phyloP scores from a whole-genome alignment of 2,329 filamentous ascomycete species.

The Fusarium oligoseptatum region DNA sequence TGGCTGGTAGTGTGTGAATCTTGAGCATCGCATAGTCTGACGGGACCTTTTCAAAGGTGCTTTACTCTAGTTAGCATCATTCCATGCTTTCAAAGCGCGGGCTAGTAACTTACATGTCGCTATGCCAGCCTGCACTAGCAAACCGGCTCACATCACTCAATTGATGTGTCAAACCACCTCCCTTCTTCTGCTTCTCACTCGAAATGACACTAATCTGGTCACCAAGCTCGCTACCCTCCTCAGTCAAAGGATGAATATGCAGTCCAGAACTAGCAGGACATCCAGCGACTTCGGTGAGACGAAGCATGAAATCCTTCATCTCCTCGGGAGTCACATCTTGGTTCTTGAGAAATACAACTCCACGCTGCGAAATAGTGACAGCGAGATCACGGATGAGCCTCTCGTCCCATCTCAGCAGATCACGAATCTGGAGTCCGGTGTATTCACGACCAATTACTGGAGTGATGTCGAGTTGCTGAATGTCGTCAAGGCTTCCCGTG shows the following conservation, averaged over 20 bases:
- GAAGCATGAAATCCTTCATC: constrained; percentile 55
- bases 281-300: constrained; percentile 50
- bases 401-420: constrained; percentile 56
- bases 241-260: constrained; percentile 67
- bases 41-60: constrained; percentile 69
- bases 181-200: constrained; percentile 67
- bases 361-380: constrained; percentile 60
- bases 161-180: constrained; percentile 64
- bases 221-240: constrained; percentile 65
- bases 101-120: constrained; percentile 60
- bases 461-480: constrained; percentile 57
- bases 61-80: constrained; percentile 24
- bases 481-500: constrained; percentile 57
- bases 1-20: constrained; percentile 67
- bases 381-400: constrained; percentile 66
- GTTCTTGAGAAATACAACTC: constrained; percentile 54
- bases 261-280: constrained; percentile 62
- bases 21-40: constrained; percentile 73
- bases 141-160: constrained; percentile 64
- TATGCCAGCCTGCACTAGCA: constrained; percentile 60
- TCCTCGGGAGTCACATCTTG: constrained; percentile 53
- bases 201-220: constrained; percentile 70
- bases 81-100: neutral
- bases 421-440: constrained; percentile 51
- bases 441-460: constrained; percentile 66